Conservation (phyloP, 106 monocot species). For the Allium cepa region DNA sequence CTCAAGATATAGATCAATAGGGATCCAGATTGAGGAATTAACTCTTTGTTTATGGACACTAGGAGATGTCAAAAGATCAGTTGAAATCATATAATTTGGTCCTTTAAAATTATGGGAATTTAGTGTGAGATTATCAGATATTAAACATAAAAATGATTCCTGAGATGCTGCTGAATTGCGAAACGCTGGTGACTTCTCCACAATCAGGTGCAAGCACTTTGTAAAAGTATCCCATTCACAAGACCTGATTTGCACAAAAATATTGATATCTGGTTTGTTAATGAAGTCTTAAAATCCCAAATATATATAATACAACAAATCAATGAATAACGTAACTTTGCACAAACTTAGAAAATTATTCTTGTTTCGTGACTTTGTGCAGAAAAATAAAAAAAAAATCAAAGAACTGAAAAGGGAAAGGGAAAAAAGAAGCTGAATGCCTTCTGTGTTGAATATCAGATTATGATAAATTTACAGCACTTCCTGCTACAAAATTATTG, state of each 20-base stretch:
- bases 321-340: too few species aligned
- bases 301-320: too few species aligned
- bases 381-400: too few species aligned
- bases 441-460: too few species aligned
- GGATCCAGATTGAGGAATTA: conserved; percentile 76
- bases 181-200: conserved; percentile 55
- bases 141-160: conserved; percentile 33
- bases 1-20: conserved; percentile 92
- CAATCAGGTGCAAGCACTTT: conserved; percentile 46
- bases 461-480: too few species aligned
- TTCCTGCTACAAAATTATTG: too few species aligned
- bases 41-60: conserved; percentile 41
- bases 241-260: conserved; percentile 32
- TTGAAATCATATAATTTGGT: conserved; percentile 12
- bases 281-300: not conserved
- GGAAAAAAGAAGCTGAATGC: too few species aligned
- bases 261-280: not conserved
- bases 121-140: conserved; percentile 10
- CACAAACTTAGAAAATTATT: too few species aligned
- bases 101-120: too few species aligned
- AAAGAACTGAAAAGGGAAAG: too few species aligned
- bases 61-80: conserved; percentile 30
- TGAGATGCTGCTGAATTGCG: conserved; percentile 38
- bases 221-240: conserved; percentile 60
- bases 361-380: too few species aligned